Evolutionary conservation across 1,139 yeast species (phyloP), one percentile per base, ranked within the genome.

Genomic region (Suhomyces anneliseae): DNA sequence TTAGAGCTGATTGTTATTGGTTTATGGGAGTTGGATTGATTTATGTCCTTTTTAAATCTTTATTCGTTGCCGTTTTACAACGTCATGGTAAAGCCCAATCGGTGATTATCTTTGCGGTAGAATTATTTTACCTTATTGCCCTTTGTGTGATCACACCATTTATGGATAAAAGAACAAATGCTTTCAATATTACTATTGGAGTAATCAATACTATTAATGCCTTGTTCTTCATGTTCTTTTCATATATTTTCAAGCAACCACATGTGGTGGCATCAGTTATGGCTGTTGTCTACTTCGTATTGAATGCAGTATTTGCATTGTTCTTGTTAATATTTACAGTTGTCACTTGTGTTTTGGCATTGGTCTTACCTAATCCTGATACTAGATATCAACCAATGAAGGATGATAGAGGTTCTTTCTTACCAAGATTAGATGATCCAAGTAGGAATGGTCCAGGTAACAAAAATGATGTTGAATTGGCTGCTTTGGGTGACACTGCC

Each of bases 361-460:
- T 92, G 57, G 60, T 92, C 34, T 86, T 89, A 66, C 89, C 86
- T 74, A 90, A 93, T 65, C 99, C 99, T 47, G 99, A 93, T 68
- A 84, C 95, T 12, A 80, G 97, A 58, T 93, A 93, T 72, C 93
- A 90, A 74, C 97, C 97, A 56, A 89, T 93, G 90, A 87, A 87
- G 59, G 99, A 93, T 65, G 99, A 93, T 63, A 83, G 99, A 66
- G 95, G 89, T 47, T 88, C 97, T 24, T 93, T 93, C 68, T 79
- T 83, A 57, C 84, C 83, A 31, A 76, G 83, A 54, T 69, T 74
- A 54, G 86, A 84, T 54, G 82, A 85, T 55, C 74, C 77, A 55
- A 72, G 74, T 33, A 70, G 66, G 31, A 67, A 62, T 11, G 58
- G 68, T 47, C 52, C 56, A 43, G 69, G 67, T 38, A 46, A 40